phyloP scores from a whole-genome alignment of 2,329 filamentous ascomycete species.

The Colletotrichum navitas region DNA sequence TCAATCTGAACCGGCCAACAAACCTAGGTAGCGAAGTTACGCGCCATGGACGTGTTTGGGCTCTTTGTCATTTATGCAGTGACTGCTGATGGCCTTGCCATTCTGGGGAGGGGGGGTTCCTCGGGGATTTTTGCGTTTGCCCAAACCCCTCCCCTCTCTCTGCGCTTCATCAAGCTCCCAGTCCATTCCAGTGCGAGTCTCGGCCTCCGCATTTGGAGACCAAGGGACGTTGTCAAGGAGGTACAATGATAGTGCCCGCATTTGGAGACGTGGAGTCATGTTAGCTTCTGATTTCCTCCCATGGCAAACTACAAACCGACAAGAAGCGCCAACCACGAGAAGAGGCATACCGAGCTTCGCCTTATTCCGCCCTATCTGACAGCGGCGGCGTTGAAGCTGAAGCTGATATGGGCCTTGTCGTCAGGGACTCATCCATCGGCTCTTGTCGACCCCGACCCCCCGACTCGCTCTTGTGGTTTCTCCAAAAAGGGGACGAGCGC shows the following conservation, averaged over 20 bases:
- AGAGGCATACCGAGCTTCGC: background rate
- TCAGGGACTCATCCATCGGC: background rate
- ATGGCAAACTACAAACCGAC: background rate
- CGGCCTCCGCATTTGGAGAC: slow-evolving; percentile 40
- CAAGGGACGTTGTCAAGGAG: no score
- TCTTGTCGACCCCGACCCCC: slow-evolving; percentile 5
- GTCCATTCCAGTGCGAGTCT: slow-evolving; percentile 26
- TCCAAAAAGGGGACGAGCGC: slow-evolving; percentile 33
- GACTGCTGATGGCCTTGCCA: background rate
- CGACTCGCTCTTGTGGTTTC: slow-evolving; percentile 23
- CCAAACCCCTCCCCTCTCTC: slow-evolving; percentile 30
- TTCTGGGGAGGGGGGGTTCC: no score
- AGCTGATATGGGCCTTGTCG: background rate
- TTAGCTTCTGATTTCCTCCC: no score
- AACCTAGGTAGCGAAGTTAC: slow-evolving; percentile 10
- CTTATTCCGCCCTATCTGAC: slow-evolving; percentile 17
- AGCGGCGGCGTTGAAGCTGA: slow-evolving; percentile 4
- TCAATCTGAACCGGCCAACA: slow-evolving; percentile 9
- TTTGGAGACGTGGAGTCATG: slow-evolving; percentile 33
- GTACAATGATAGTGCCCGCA: slow-evolving; percentile 10
- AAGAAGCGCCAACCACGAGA: slow-evolving; percentile 1
- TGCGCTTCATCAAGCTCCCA: slow-evolving; percentile 26
- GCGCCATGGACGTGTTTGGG: slow-evolving; percentile 20
- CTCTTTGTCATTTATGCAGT: background rate
- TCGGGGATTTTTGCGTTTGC: no score